A percentile compares a stretch with the other conserved stretches of the same genome.
Evolutionary conservation across 2,329 filamentous ascomycete species (phyloP).

Genomic region (Aspergillus pseudoviridinutans): DNA sequence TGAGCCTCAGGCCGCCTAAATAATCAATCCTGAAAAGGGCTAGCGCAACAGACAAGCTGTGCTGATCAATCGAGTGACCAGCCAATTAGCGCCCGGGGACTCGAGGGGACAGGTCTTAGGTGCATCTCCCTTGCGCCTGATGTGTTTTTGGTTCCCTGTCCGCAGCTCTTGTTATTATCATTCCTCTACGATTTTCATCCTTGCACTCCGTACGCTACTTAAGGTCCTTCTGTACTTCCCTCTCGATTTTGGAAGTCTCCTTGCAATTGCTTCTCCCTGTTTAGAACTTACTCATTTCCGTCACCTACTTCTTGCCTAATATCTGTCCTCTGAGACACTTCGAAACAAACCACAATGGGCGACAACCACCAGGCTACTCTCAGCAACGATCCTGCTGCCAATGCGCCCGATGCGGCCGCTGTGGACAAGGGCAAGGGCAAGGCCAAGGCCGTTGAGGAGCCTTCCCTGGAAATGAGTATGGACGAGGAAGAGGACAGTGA

Average conservation of each 20-base stretch:
- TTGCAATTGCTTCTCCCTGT: not conserved
- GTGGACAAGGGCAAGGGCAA: slow-evolving; percentile 84
- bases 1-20: not conserved
- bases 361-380: slow-evolving; percentile 27
- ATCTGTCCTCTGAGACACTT: slow-evolving; percentile 10
- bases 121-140: not conserved
- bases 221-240: not conserved
- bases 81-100: not conserved
- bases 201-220: not conserved
- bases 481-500: slow-evolving; percentile 65
- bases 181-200: not conserved
- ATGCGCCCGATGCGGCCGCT: slow-evolving; percentile 33
- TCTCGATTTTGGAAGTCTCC: not conserved
- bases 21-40: not conserved
- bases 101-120: not conserved
- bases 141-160: not conserved
- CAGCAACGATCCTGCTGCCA: slow-evolving; percentile 39
- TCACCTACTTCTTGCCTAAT: slow-evolving; percentile 16
- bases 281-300: slow-evolving; percentile 12
- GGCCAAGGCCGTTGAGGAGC: slow-evolving; percentile 64
- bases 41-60: not conserved
- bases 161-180: not conserved
- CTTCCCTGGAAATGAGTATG: slow-evolving; percentile 61
- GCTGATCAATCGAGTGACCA: not conserved
- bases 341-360: slow-evolving; percentile 28